A percentile compares a stretch with the other conserved stretches of the same genome.
Conservation (phyloP, 179 eudicot species). For the Beta lomatogona region DNA sequence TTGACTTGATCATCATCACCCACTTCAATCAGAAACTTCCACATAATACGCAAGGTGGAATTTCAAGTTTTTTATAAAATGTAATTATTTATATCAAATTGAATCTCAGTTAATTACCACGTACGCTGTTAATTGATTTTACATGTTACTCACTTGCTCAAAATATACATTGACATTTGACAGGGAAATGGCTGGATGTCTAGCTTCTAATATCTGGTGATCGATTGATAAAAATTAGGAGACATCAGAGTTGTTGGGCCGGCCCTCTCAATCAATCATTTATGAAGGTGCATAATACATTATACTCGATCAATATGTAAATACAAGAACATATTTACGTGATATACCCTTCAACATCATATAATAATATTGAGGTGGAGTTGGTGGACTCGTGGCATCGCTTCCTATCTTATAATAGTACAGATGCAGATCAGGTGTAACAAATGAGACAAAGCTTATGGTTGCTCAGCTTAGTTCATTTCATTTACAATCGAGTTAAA, state of each 20-base stretch:
- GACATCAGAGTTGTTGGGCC: background rate
- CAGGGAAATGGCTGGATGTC: background rate
- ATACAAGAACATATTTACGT: no score
- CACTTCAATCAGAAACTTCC: background rate
- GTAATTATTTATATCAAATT: background rate
- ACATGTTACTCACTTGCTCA: background rate
- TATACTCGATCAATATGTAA: no score
- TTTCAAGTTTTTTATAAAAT: no score
- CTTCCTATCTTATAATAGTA: no score
- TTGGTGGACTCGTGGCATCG: no score
- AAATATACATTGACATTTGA: background rate
- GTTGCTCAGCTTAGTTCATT: no score
- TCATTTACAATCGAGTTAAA: no score
- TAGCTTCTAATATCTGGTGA: background rate
- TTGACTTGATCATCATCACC: conserved; percentile 9
- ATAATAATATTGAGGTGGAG: no score
- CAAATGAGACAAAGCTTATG: no score
- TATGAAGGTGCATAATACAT: no score
- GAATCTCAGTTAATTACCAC: background rate
- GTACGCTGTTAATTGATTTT: background rate
- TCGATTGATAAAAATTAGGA: background rate
- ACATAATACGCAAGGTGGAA: background rate
- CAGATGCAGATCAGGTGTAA: no score
- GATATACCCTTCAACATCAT: no score
- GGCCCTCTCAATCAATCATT: background rate